Percentiles rank a stretch among this genome's conserved stretches.
phyloP scores from a whole-genome alignment of 768 basidiomycete species.

The Megacollybia marginata region DNA sequence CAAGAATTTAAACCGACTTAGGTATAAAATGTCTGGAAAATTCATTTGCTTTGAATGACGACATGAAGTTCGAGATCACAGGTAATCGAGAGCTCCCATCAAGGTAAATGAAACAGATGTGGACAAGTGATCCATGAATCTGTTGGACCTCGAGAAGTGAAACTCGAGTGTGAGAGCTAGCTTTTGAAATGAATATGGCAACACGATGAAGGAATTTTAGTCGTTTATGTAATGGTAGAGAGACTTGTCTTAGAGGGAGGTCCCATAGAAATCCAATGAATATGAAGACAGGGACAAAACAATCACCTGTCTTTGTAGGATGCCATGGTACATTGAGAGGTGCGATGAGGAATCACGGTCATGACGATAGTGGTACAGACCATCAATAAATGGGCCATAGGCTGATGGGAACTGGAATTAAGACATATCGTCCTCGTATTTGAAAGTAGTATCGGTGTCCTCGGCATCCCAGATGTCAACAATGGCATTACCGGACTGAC shows the following conservation, averaged over 20 bases:
- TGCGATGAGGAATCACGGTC: not conserved
- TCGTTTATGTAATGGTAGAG: slow-evolving; percentile 9
- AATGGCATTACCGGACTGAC: slow-evolving; percentile 16
- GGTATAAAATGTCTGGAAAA: not conserved
- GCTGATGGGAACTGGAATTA: not conserved
- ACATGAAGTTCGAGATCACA: not conserved
- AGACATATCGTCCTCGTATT: slow-evolving; percentile 11
- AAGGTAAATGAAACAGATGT: slow-evolving; percentile 8
- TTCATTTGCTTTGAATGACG: not conserved
- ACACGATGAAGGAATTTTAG: not conserved
- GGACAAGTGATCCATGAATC: slow-evolving; percentile 9
- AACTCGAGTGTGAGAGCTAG: not conserved
- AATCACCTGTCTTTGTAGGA: slow-evolving; percentile 1
- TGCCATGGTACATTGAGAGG: slow-evolving; percentile 11
- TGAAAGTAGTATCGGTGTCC: slow-evolving; percentile 10
- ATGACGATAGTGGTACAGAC: not conserved
- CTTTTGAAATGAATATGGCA: too few species aligned
- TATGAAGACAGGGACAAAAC: slow-evolving; percentile 1
- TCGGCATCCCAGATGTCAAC: slow-evolving; percentile 14
- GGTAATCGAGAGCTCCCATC: not conserved
- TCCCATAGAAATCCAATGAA: slow-evolving; percentile 16
- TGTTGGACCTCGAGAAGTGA: not conserved
- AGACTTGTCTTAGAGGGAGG: slow-evolving; percentile 4
- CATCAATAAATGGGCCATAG: not conserved
- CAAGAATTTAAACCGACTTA: too few species aligned